Conservation (phyloP, 345 rosid genomes). For the Eucalyptus polyanthemos region DNA sequence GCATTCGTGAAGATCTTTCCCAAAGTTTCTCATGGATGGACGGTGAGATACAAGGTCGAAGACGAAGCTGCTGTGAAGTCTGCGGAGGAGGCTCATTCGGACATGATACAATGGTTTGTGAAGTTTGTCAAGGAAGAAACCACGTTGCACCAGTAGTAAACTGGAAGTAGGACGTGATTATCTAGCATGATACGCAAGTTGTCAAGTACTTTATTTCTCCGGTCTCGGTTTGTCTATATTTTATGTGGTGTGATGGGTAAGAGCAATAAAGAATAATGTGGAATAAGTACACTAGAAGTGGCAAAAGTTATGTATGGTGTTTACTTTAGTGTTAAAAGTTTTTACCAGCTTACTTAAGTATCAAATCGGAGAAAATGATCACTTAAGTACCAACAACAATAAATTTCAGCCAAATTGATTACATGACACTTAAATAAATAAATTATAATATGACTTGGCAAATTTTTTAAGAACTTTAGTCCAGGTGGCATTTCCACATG, state of each 20-base stretch:
- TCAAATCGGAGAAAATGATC: no score
- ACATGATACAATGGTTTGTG: neutral
- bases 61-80: neutral
- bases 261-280: neutral
- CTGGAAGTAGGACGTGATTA: neutral
- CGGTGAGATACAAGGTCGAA: neutral
- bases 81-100: neutral
- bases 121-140: neutral
- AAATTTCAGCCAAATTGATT: no score
- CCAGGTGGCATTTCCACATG: no score
- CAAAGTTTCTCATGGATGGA: neutral
- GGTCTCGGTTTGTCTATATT: no score
- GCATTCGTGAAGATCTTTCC: neutral
- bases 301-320: accelerated
- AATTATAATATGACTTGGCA: no score
- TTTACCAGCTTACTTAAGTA: no score
- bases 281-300: no score
- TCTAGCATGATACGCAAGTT: neutral
- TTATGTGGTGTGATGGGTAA: neutral
- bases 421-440: no score
- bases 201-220: no score
- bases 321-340: no score
- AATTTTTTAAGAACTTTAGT: no score
- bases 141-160: neutral
- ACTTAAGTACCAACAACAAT: no score